Percentiles rank a stretch among this genome's conserved stretches.
Evolutionary conservation across 192 early-diverging fungal genomes (phyloP).

Genomic region (Backusella australiensis): DNA sequence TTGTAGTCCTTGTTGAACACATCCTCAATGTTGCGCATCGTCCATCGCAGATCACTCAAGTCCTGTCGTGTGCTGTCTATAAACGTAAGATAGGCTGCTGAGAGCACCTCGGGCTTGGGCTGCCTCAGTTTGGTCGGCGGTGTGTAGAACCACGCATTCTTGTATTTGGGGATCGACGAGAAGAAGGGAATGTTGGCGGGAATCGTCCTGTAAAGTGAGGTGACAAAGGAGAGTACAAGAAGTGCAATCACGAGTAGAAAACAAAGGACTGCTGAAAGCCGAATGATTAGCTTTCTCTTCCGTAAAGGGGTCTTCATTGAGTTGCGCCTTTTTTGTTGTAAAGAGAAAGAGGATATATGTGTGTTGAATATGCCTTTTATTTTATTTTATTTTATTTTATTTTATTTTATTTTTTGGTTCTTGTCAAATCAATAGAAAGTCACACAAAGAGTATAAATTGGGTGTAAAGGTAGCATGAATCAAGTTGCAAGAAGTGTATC

Average conservation of each 20-base stretch:
- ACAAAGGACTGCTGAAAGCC: not conserved
- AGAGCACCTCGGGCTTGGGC: constrained; percentile 2
- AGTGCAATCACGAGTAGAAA: not conserved
- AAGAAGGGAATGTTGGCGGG: not conserved
- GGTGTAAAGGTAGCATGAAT: not conserved
- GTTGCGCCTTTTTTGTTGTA: no score
- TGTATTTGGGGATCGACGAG: not conserved
- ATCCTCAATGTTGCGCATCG: constrained; percentile 37
- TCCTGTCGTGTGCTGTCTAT: constrained; percentile 7
- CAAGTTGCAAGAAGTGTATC: not conserved
- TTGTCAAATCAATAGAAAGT: not conserved
- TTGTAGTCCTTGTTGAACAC: constrained; percentile 22
- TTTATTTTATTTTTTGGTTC: not conserved
- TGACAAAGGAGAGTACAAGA: not conserved
- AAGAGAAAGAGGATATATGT: no score
- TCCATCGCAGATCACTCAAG: constrained; percentile 17
- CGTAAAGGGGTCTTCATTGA: not conserved
- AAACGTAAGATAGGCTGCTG: constrained; percentile 28
- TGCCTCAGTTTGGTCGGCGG: not conserved
- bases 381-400: no score
- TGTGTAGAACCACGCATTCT: constrained; percentile 1
- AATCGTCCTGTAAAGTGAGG: not conserved
- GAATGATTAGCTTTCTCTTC: not conserved
- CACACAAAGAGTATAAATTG: not conserved
- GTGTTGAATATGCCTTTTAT: no score